A percentile compares a stretch with the other conserved stretches of the same genome.
Evolutionary conservation across 2,329 filamentous ascomycete genomes (phyloP).

Genomic region (Phoma sp.): DNA sequence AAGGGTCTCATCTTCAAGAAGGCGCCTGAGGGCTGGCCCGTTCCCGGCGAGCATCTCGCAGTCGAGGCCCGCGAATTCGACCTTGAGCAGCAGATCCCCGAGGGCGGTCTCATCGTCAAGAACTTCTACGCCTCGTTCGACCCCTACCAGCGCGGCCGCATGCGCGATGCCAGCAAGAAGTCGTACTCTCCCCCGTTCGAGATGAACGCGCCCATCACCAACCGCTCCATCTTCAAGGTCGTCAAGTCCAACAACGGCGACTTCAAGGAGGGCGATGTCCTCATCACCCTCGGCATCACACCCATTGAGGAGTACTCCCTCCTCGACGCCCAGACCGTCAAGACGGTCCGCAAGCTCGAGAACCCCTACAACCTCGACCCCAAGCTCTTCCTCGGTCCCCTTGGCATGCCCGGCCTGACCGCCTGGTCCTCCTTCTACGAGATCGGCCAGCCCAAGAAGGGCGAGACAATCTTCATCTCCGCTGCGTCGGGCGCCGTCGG

Average conservation of each 20-base stretch:
- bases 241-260: slow-evolving; percentile 69
- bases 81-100: slow-evolving; percentile 60
- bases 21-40: slow-evolving; percentile 69
- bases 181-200: slow-evolving; percentile 72
- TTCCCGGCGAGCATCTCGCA: slow-evolving; percentile 71
- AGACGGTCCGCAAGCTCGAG: slow-evolving; percentile 61
- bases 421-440: slow-evolving; percentile 77
- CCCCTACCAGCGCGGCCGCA: slow-evolving; percentile 81
- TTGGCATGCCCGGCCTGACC: slow-evolving; percentile 80
- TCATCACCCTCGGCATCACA: slow-evolving; percentile 58
- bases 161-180: slow-evolving; percentile 69
- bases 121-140: slow-evolving; percentile 79
- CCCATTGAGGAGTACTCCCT: slow-evolving; percentile 72
- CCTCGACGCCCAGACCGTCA: slow-evolving; percentile 56
- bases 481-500: slow-evolving; percentile 83
- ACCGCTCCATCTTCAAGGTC: slow-evolving; percentile 69
- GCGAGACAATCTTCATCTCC: slow-evolving; percentile 82
- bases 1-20: slow-evolving; percentile 77
- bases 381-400: slow-evolving; percentile 72
- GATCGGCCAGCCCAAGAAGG: slow-evolving; percentile 76
- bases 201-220: slow-evolving; percentile 68
- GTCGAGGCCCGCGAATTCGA: slow-evolving; percentile 74
- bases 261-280: slow-evolving; percentile 71
- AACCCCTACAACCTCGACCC: slow-evolving; percentile 73
- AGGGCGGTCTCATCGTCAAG: slow-evolving; percentile 72